phyloP scores from a whole-genome alignment of 2,329 filamentous ascomycete species.

The Sphaerulina vaccinii region DNA sequence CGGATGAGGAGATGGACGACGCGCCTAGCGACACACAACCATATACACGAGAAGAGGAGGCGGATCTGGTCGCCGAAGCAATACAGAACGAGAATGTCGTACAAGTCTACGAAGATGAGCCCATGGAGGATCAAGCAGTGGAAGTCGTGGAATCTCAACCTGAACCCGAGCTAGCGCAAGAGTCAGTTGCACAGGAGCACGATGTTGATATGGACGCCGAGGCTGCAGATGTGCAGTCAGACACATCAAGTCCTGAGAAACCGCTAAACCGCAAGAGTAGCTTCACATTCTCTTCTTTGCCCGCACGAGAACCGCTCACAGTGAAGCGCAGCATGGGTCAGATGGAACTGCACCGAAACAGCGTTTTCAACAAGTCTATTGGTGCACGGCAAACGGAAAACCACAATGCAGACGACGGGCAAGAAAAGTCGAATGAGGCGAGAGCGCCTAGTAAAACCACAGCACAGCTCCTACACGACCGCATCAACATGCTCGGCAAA shows the following conservation, averaged over 20 bases:
- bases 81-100: slow-evolving; percentile 25
- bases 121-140: slow-evolving; percentile 13
- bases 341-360: slow-evolving; percentile 63
- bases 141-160: slow-evolving; percentile 22
- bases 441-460: slow-evolving; percentile 78
- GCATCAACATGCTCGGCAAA: slow-evolving; percentile 74
- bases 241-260: slow-evolving; percentile 67
- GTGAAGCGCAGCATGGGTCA: slow-evolving; percentile 83
- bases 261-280: slow-evolving; percentile 88
- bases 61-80: slow-evolving; percentile 29
- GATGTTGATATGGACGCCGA: slow-evolving; percentile 39
- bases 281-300: slow-evolving; percentile 88
- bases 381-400: slow-evolving; percentile 63
- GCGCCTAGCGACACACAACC: slow-evolving; percentile 18
- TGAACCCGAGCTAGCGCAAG: slow-evolving; percentile 28
- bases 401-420: slow-evolving; percentile 57
- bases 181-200: slow-evolving; percentile 28
- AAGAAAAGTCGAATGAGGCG: slow-evolving; percentile 43
- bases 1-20: slow-evolving; percentile 21
- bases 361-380: slow-evolving; percentile 71
- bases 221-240: slow-evolving; percentile 45
- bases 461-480: slow-evolving; percentile 89
- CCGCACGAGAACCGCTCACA: slow-evolving; percentile 81
- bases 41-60: slow-evolving; percentile 20
- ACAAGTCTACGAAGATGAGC: slow-evolving; percentile 20